Conservation (phyloP, 1,284 basidiomycete species). For the Jaminaea rosea region DNA sequence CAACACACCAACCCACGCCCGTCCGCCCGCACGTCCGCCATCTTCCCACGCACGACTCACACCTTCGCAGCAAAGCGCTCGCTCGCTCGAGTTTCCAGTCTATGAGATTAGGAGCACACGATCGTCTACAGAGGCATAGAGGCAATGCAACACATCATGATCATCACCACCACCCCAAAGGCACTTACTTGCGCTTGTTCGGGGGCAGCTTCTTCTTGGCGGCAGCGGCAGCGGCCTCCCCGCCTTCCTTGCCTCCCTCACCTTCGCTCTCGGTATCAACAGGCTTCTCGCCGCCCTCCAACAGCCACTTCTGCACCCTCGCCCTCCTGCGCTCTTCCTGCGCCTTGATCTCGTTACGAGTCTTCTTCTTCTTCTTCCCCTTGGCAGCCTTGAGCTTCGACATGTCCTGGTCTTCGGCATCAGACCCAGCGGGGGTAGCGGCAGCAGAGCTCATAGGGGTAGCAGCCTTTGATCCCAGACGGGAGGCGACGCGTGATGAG, state of each 20-base stretch:
- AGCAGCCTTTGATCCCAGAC: constrained; percentile 45
- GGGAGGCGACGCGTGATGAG: constrained; percentile 49
- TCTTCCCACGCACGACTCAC: too few species aligned
- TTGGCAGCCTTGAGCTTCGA: constrained; percentile 45
- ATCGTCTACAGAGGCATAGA: too few species aligned
- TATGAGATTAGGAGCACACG: too few species aligned
- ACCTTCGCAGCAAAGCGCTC: too few species aligned
- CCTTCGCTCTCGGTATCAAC: constrained; percentile 44
- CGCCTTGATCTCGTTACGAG: constrained; percentile 44
- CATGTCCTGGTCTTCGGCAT: constrained; percentile 48
- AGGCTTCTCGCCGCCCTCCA: constrained; percentile 38
- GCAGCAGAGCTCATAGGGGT: constrained; percentile 46
- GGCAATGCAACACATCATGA: too few species aligned
- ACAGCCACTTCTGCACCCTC: constrained; percentile 38
- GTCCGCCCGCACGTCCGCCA: too few species aligned
- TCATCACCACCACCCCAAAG: too few species aligned
- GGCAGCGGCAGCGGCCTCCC: too few species aligned
- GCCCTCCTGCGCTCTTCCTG: constrained; percentile 43
- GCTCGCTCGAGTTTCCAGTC: too few species aligned
- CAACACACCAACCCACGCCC: too few species aligned
- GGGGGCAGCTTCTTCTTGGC: neutral
- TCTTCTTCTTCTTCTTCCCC: constrained; percentile 46
- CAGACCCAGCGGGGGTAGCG: constrained; percentile 49
- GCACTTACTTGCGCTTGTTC: too few species aligned
- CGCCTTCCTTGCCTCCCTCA: neutral